Conservation (phyloP, 2,329 filamentous ascomycete genomes). For the Sphaerulina musiva region DNA sequence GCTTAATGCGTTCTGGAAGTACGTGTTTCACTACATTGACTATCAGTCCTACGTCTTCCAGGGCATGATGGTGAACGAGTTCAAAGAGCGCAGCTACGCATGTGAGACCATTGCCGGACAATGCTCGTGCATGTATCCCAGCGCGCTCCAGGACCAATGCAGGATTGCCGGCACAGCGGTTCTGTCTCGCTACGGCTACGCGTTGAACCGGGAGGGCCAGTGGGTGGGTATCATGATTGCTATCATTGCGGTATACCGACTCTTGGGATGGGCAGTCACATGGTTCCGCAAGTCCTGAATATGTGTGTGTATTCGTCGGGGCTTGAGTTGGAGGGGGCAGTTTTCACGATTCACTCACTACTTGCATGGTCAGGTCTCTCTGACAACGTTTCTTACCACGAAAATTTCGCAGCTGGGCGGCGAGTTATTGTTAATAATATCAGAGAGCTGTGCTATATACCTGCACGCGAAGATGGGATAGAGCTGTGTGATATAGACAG, state of each 20-base stretch:
- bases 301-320: background rate
- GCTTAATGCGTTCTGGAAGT: conserved; percentile 78
- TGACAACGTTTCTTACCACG: too few relatives aligned
- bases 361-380: background rate
- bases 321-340: background rate
- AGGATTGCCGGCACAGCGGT: conserved; percentile 63
- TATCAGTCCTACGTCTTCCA: conserved; percentile 83
- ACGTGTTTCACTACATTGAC: conserved; percentile 83
- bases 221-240: conserved; percentile 68
- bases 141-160: conserved; percentile 54
- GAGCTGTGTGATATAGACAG: too few relatives aligned
- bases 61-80: conserved; percentile 92
- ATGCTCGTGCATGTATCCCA: conserved; percentile 65
- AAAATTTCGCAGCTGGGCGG: too few relatives aligned
- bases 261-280: conserved; percentile 56
- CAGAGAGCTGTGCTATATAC: too few relatives aligned
- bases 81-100: conserved; percentile 55
- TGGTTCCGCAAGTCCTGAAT: conserved; percentile 19
- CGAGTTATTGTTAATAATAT: too few relatives aligned
- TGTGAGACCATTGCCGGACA: conserved; percentile 40
- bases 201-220: conserved; percentile 52
- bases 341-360: background rate
- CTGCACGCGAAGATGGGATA: too few relatives aligned
- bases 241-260: conserved; percentile 64
- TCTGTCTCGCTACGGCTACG: conserved; percentile 60